Evolutionary conservation across 805 yeast species (phyloP), one percentile per base, ranked within the genome.

Genomic region (Jamesozyma spencerorum): DNA sequence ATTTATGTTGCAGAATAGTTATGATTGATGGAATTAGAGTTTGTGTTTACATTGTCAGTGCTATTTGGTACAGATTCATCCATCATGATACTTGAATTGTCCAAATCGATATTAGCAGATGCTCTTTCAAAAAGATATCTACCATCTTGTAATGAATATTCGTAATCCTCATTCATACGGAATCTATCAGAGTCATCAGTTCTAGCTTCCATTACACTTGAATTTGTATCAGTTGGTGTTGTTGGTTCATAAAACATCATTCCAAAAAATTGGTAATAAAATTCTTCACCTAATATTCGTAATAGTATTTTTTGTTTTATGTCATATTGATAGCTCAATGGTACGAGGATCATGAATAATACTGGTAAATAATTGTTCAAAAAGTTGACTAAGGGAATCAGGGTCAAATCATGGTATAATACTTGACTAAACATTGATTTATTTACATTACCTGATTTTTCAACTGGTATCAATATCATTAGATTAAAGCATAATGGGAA

Each of bases 101-200:
- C 38, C 42, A 49, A 31, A 27, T 39, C 42, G 38, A 44, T 47
- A 38, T 49, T 49, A 18, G 49, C 48, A 2, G 62, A 55, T 3
- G 60, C 60, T 43, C 60, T 53, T 38, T 60, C 61, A 34, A 51
- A 60, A 13, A 60, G 32, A 37, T 53, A 53, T 39, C 57, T 49
- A 19, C 64, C 64, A 44, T 60, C 64, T 45, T 57, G 60, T 40
- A 60, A 38, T 12, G 61, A 58, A 42, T 55, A 60, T 32, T 58
- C 57, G 30, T 57, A 57, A 41, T 58, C 63, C 44, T 72, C 71
- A 48, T 75, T 81, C 28, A 66, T 60, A 13, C 54, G 45, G n/a
- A 52, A 47, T 8, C 55, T 46, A 18, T 41, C 44, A 11, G 35
- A n/a, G 30, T 37, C 36, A 3, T 31, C 41, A 33, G n/a, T 22